These are phyloP conservation scores for Neonectria sp. DNA, from an alignment of 2,329 filamentous ascomycete species.

Conservation along the genomic window DNA sequence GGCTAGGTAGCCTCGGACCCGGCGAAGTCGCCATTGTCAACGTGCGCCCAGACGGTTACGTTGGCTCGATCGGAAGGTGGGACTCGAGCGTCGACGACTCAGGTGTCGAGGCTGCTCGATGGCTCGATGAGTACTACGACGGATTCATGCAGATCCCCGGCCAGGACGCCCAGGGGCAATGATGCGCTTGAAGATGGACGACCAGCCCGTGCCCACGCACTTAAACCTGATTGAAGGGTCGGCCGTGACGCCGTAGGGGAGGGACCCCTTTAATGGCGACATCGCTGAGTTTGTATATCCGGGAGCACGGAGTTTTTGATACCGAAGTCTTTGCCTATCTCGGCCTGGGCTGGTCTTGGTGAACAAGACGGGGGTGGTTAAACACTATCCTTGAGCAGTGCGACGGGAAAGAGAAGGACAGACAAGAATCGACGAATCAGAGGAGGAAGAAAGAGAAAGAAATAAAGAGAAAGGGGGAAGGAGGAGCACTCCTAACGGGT, in stretches of 20 bases:
- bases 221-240: conserved; percentile 25
- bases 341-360: conserved; percentile 32
- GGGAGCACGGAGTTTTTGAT: conserved; percentile 45
- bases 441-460: conserved; percentile 16
- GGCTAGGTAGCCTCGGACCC: conserved; percentile 72
- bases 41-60: conserved; percentile 81
- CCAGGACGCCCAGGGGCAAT: conserved; percentile 30
- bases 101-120: conserved; percentile 66
- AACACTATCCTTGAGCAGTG: conserved; percentile 28
- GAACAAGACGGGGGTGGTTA: conserved; percentile 15
- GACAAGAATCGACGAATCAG: conserved; percentile 11
- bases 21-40: conserved; percentile 76
- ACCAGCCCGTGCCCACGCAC: conserved; percentile 34
- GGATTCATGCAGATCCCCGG: conserved; percentile 68
- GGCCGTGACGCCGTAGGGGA: conserved; percentile 31
- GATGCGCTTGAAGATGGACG: conserved; percentile 41
- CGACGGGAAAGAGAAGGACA: conserved; percentile 26
- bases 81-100: conserved; percentile 66
- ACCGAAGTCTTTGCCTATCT: conserved; percentile 30
- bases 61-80: conserved; percentile 74
- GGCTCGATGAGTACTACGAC: conserved; percentile 69
- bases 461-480: conserved; percentile 16
- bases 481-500: conserved; percentile 20
- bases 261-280: conserved; percentile 33
- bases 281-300: conserved; percentile 41